Evolutionary conservation across 352 stramenopile species (phyloP), one percentile per base, ranked within the genome.

Genomic region (Blastocystis sp.): DNA sequence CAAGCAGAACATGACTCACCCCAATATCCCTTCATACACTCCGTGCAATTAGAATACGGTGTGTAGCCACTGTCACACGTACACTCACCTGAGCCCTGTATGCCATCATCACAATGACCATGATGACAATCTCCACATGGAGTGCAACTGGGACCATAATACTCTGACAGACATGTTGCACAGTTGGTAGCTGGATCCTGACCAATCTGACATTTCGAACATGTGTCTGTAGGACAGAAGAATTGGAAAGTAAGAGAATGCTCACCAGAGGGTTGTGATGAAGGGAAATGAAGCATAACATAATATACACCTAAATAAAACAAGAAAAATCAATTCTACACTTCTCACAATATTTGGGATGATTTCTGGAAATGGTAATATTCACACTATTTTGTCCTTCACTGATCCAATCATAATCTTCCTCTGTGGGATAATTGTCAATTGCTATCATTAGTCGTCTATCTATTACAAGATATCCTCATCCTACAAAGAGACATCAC

Each of bases 91-190:
- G 94, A 90, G 42, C 92, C 92, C 16, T 90, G 87, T 2, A 94
- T 77, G 0, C 92, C 92, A 75, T 94, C 91, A 83, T 94, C 94
- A 86, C 92, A 95, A 21, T 89, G 88, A 9, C 92, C 92, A 52
- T 90, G 91, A 46, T 94, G 91, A 59, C 92, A 95, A n/a, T 92
- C 88, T 77, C 93, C 90, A 69, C 92, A 95, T 0, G 92, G 92
- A 35, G 90, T 87, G 71, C 92, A 95, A 2, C 80, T 91, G 14
- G 89, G 65, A 14, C 92, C 92, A 46, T 91, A 95, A 86, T 94
- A 95, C 35, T 91, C 92, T 81, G 88, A 88, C 90, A 94, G 93
- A 87, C 92, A 95, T 80, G 94, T 91, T 90, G 93, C 91, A 71
- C 92, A 95, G 73, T 94, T 91, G 14, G 90, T 88, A 5, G 89